Base-by-base conservation (phyloP, 164 flowering plant species). In the Stephania yunnanensis region DNA sequence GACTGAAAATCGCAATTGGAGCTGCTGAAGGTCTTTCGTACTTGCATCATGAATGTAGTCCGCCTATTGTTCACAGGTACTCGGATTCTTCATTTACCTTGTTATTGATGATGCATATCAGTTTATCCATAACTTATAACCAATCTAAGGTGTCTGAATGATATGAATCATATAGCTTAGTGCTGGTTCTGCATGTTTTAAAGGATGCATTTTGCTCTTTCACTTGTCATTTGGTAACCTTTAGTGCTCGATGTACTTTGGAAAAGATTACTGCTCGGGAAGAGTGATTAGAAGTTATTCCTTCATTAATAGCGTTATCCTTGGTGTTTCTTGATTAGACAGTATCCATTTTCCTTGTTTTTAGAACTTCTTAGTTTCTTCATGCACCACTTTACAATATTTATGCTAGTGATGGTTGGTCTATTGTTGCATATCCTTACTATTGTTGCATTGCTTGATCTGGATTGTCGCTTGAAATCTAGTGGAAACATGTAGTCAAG, bases 1-100 rank as follows among this genome's bases (percentile, higher is more conserved):
- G 99, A 81, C 80, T 95, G 71, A 95, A 95, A 81, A 92, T 95
- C 80, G 99, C 99, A 42, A 86, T 77, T 31, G 99, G 98, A 81
- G 91, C 93, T 67, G 98, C 99, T 1, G 99, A 95, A 82, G 97
- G 92, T 71, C 84, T 95, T 45, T 84, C 87, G 50, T 88, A 89
- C 83, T 84, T 95, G 44, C 99, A 95, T 82, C 96, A 95, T 78
- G 99, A 95, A 77, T 93, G 98, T 71, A 84, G 74, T 50, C 97
- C 97, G 6, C 89, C 98, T n/a, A 79, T 92, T 67, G 98, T 95
- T 65, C 99, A 95, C 89, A 92, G 98, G 98, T 92, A 94, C 66
- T 58, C 50, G 46, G 12, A 36, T 25, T 76, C 63, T 46, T 20
- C 55, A 42, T 66, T 71, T 30, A 19, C 46, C 75, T 71, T 25